Evolutionary conservation across 2,329 filamentous ascomycete genomes (phyloP).

Genomic region (Phaeophleospora eucalypticola): DNA sequence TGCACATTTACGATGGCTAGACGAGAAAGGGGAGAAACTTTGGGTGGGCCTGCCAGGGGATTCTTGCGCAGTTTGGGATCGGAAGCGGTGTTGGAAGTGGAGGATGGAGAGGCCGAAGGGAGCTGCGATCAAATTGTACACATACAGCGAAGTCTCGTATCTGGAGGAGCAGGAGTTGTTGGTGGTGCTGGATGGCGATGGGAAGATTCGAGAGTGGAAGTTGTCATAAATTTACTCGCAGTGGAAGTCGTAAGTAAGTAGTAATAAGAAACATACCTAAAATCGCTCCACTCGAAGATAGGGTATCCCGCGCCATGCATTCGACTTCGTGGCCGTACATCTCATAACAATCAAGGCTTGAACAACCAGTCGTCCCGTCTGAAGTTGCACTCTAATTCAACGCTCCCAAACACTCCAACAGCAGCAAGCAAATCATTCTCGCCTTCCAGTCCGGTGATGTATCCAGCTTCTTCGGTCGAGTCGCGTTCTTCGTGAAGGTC

Average conservation of each 20-base stretch:
- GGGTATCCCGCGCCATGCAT: not conserved
- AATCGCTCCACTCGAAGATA: not conserved
- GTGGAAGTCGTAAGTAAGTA: not conserved
- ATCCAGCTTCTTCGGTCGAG: constrained; percentile 54
- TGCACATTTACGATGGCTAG: constrained; percentile 5
- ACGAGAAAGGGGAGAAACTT: constrained; percentile 5
- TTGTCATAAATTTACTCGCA: too few relatives aligned
- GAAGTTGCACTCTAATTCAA: constrained; percentile 59
- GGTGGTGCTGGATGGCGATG: constrained; percentile 8
- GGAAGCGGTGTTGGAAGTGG: constrained; percentile 11
- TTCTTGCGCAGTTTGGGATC: constrained; percentile 10
- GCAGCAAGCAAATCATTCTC: constrained; percentile 66
- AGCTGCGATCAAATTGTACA: not conserved
- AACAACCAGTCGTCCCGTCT: constrained; percentile 31
- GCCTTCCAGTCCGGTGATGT: constrained; percentile 59
- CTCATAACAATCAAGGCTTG: constrained; percentile 16
- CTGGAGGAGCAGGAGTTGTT: constrained; percentile 6
- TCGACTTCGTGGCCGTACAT: not conserved
- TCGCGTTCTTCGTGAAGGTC: constrained; percentile 72
- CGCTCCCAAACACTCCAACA: constrained; percentile 66
- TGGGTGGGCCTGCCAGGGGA: constrained; percentile 5
- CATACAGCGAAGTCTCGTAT: not conserved
- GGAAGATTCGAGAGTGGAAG: constrained; percentile 11
- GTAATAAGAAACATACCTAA: not conserved
- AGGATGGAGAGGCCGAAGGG: constrained; percentile 9